Conservation (phyloP, 2,329 filamentous ascomycete genomes). For the Penicillium sp. region DNA sequence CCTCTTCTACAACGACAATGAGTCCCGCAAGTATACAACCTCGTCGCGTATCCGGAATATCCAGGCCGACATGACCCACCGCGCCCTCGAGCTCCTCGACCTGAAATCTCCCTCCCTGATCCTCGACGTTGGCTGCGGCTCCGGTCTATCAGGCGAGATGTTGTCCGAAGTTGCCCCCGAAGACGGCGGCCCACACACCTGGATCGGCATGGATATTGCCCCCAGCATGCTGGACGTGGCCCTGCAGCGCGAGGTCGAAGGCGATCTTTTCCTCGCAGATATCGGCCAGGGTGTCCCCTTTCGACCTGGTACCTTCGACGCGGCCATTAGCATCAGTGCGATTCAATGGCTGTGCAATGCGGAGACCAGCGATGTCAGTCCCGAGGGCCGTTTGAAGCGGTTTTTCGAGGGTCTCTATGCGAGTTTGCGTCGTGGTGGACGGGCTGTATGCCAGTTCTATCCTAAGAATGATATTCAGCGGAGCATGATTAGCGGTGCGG, state of each 20-base stretch:
- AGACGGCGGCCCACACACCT: slow-evolving; percentile 85
- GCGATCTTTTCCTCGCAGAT: slow-evolving; percentile 91
- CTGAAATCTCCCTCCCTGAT: slow-evolving; percentile 81
- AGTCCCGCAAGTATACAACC: slow-evolving; percentile 97
- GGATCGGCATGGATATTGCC: slow-evolving; percentile 97
- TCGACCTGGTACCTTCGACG: slow-evolving; percentile 88
- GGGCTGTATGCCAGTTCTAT: slow-evolving; percentile 97
- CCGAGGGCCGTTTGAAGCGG: slow-evolving; percentile 75
- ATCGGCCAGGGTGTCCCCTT: slow-evolving; percentile 97
- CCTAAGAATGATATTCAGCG: slow-evolving; percentile 93
- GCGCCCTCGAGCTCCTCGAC: slow-evolving; percentile 88
- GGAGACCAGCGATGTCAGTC: slow-evolving; percentile 82
- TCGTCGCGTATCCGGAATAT: slow-evolving; percentile 95
- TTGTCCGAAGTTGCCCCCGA: slow-evolving; percentile 72
- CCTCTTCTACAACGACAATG: slow-evolving; percentile 94
- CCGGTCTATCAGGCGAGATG: slow-evolving; percentile 92
- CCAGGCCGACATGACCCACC: slow-evolving; percentile 91
- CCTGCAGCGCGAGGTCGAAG: slow-evolving; percentile 87
- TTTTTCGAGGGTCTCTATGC: slow-evolving; percentile 96
- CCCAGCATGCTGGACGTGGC: slow-evolving; percentile 97
- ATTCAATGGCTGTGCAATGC: slow-evolving; percentile 99
- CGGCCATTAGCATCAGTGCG: slow-evolving; percentile 90
- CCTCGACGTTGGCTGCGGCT: slow-evolving; percentile 96
- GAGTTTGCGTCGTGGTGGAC: slow-evolving; percentile 78
- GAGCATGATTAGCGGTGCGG: slow-evolving; percentile 88